phyloP scores from a whole-genome alignment of 352 stramenopile species.

The Phytophthora sp. region DNA sequence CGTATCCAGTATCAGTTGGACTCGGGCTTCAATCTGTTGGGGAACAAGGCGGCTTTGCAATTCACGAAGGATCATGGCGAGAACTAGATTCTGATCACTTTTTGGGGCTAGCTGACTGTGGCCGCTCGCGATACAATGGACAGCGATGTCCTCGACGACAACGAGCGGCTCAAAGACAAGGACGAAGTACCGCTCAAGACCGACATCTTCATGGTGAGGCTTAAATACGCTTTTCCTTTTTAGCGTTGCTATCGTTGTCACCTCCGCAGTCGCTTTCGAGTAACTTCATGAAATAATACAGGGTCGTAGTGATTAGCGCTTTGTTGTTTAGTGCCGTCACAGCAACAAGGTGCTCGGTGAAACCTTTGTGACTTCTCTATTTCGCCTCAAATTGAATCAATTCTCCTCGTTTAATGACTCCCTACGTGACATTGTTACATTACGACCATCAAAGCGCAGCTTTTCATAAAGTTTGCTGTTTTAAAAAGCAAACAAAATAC shows the following conservation, averaged over 20 bases:
- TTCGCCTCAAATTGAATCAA: too few relatives aligned
- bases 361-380: too few relatives aligned
- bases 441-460: too few relatives aligned
- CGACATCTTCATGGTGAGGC: conserved; percentile 12
- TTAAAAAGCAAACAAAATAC: too few relatives aligned
- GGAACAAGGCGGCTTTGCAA: conserved; percentile 22
- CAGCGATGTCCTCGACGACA: conserved; percentile 14
- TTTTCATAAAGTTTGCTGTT: too few relatives aligned
- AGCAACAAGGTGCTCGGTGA: too few relatives aligned
- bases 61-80: conserved; percentile 33
- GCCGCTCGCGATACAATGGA: conserved; percentile 29
- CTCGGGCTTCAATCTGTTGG: conserved; percentile 23
- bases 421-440: too few relatives aligned
- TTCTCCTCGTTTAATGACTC: too few relatives aligned
- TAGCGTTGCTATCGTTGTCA: conserved; percentile 15
- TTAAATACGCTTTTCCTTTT: conserved; percentile 19
- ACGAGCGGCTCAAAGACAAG: conserved; percentile 12
- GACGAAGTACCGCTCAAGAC: conserved; percentile 27
- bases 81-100: conserved; percentile 37
- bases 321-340: too few relatives aligned
- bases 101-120: conserved; percentile 36
- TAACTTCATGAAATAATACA: too few relatives aligned
- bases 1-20: conserved; percentile 37
- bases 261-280: too few relatives aligned
- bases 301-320: too few relatives aligned